A percentile compares a stretch with the other conserved stretches of the same genome.
phyloP scores from a whole-genome alignment of 495 filamentous ascomycete genomes.

The Xylaria nigripes region DNA sequence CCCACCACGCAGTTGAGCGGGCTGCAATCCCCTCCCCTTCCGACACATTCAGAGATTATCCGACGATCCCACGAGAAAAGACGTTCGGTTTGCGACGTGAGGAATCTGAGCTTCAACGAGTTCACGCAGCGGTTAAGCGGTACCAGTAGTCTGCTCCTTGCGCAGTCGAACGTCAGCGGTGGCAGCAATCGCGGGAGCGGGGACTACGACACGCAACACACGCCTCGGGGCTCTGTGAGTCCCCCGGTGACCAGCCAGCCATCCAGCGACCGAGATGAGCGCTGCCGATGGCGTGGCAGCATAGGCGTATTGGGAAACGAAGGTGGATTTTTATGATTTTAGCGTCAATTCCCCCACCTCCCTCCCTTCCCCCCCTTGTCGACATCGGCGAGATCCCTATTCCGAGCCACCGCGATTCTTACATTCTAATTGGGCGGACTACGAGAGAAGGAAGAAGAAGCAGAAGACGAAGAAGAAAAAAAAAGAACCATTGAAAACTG shows the following conservation, averaged over 20 bases:
- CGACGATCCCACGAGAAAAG: constrained; percentile 33
- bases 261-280: constrained; percentile 22
- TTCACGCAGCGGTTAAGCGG: constrained; percentile 47
- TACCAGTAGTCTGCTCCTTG: constrained; percentile 44
- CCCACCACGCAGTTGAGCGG: constrained; percentile 17
- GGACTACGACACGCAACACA: constrained; percentile 27
- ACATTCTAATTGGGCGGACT: background rate
- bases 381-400: background rate
- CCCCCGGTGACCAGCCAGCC: constrained; percentile 15
- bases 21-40: constrained; percentile 12
- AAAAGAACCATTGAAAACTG: constrained; percentile 5
- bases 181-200: constrained; percentile 41
- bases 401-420: background rate
- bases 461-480: too few species aligned
- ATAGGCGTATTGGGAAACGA: constrained; percentile 25
- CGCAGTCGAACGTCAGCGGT: constrained; percentile 43
- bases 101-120: constrained; percentile 46
- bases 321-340: constrained; percentile 24
- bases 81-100: constrained; percentile 38
- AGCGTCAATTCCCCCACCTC: too few species aligned
- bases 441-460: too few species aligned
- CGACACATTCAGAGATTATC: constrained; percentile 13
- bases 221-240: constrained; percentile 20
- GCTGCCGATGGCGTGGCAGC: constrained; percentile 27
- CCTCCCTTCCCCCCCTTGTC: background rate